phyloP scores from a whole-genome alignment of 2,329 filamentous ascomycete genomes.

The Colletotrichum sp. region DNA sequence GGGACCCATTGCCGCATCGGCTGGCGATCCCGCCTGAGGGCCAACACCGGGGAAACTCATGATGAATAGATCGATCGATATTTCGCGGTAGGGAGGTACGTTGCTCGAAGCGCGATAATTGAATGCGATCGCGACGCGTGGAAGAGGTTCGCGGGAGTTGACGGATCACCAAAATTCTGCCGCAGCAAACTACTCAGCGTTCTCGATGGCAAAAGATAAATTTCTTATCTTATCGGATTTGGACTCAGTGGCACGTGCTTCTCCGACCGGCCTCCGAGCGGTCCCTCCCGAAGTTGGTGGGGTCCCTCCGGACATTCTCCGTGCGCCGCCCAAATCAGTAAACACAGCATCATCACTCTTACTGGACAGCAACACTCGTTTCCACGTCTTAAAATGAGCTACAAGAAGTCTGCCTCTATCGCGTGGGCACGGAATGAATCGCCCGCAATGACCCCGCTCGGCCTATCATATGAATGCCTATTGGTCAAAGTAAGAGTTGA shows the following conservation, averaged over 20 bases:
- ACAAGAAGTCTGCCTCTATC: slow-evolving; percentile 12
- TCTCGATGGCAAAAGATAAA: background rate
- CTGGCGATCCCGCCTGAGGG: slow-evolving; percentile 7
- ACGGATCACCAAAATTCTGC: slow-evolving; percentile 43
- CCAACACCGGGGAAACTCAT: slow-evolving; percentile 44
- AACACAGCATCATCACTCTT: background rate
- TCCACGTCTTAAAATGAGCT: background rate
- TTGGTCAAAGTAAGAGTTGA: background rate
- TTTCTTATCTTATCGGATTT: slow-evolving; percentile 17
- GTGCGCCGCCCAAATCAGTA: background rate
- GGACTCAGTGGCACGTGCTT: background rate
- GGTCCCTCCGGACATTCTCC: background rate
- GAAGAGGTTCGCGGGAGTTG: slow-evolving; percentile 8
- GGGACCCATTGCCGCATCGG: slow-evolving; percentile 33
- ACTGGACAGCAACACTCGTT: background rate
- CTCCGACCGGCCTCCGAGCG: background rate
- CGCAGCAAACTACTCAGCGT: slow-evolving; percentile 35
- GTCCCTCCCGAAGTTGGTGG: background rate
- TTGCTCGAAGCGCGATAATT: background rate
- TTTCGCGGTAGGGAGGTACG: background rate
- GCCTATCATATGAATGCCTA: slow-evolving; percentile 8
- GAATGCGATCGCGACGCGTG: slow-evolving; percentile 6
- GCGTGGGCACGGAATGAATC: background rate
- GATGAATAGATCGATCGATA: background rate
- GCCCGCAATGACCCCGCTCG: slow-evolving; percentile 6